Percentiles rank a stretch among this genome's conserved stretches.
phyloP scores from a whole-genome alignment of 768 basidiomycete species.

The Hemileccinum impolitum region DNA sequence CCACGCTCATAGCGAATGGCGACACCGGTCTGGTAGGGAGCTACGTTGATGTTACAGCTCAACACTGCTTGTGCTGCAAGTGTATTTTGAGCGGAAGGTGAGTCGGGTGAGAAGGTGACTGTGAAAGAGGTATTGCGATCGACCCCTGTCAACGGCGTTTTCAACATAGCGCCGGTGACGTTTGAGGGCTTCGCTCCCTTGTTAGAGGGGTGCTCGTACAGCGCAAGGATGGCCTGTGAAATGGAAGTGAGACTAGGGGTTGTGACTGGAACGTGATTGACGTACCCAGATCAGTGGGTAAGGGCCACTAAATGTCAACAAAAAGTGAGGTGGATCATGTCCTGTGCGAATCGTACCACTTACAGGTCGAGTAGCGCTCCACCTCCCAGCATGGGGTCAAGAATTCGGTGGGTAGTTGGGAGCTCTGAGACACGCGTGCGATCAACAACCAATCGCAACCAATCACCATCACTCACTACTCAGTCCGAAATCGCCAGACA shows the following conservation, averaged over 20 bases:
- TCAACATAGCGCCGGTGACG: constrained; percentile 70
- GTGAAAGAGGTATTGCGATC: constrained; percentile 76
- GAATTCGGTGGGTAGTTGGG: constrained; percentile 67
- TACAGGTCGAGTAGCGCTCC: constrained; percentile 84
- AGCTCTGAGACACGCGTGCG: constrained; percentile 41
- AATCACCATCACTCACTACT: constrained; percentile 42
- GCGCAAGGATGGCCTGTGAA: constrained; percentile 63
- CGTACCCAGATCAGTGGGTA: constrained; percentile 79
- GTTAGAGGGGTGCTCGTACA: constrained; percentile 82
- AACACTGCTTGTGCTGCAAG: constrained; percentile 72
- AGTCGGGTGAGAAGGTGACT: constrained; percentile 58
- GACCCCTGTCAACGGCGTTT: constrained; percentile 73
- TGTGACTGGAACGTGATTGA: background rate
- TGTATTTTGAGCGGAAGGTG: constrained; percentile 28
- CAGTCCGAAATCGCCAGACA: constrained; percentile 67
- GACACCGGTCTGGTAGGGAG: constrained; percentile 47
- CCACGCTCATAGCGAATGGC: constrained; percentile 75
- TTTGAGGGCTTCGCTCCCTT: constrained; percentile 51
- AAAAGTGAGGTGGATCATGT: constrained; percentile 1
- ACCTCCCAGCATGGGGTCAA: constrained; percentile 78
- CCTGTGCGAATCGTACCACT: constrained; percentile 26
- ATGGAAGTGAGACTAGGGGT: constrained; percentile 10
- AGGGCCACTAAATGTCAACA: constrained; percentile 53
- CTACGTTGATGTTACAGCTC: constrained; percentile 61
- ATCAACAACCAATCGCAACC: background rate